Percentiles rank a stretch among this genome's conserved stretches.
These are phyloP conservation scores for Amborella trichopoda DNA, from an alignment of 164 flowering plant species.

Conservation along the genomic window DNA sequence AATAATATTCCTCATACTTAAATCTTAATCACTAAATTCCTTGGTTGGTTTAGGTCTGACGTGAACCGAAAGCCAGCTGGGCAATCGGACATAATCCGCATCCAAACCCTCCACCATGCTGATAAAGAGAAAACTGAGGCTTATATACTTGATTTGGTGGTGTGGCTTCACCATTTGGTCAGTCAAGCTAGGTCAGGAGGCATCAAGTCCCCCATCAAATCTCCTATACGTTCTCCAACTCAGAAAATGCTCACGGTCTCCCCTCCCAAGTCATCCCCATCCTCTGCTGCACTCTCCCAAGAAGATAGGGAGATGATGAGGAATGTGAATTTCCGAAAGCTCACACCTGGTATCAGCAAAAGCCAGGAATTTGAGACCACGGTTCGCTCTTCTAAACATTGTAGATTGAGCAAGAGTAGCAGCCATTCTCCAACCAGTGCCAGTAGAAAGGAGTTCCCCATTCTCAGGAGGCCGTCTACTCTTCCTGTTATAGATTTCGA, in stretches of 20 bases:
- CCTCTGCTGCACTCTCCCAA: conserved; percentile 33
- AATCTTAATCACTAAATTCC: no score
- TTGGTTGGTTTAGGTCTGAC: conserved; percentile 63
- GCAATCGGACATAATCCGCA: conserved; percentile 52
- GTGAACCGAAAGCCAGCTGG: conserved; percentile 51
- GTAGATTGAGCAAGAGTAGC: conserved; percentile 68
- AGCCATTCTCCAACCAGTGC: conserved; percentile 64
- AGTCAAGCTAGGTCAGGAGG: conserved; percentile 45
- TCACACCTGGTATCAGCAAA: conserved; percentile 87
- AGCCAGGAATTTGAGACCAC: conserved; percentile 80
- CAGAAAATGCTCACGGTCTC: conserved; percentile 22
- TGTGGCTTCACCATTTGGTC: conserved; percentile 88
- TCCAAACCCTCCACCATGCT: conserved; percentile 93
- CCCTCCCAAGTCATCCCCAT: conserved; percentile 16
- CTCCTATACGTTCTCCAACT: conserved; percentile 68
- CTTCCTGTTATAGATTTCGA: conserved; percentile 69
- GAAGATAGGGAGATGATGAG: conserved; percentile 89
- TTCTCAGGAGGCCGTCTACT: conserved; percentile 37
- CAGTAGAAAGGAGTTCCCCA: conserved; percentile 32
- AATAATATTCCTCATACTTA: no score
- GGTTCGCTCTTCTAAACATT: conserved; percentile 29
- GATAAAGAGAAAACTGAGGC: conserved; percentile 82
- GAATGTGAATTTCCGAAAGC: conserved; percentile 57
- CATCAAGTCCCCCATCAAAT: conserved; percentile 63
- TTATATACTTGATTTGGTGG: conserved; percentile 72